Evolutionary conservation across 2,329 filamentous ascomycete genomes (phyloP), one percentile per base, ranked within the genome.

Genomic region (Aureobasidium sp.): DNA sequence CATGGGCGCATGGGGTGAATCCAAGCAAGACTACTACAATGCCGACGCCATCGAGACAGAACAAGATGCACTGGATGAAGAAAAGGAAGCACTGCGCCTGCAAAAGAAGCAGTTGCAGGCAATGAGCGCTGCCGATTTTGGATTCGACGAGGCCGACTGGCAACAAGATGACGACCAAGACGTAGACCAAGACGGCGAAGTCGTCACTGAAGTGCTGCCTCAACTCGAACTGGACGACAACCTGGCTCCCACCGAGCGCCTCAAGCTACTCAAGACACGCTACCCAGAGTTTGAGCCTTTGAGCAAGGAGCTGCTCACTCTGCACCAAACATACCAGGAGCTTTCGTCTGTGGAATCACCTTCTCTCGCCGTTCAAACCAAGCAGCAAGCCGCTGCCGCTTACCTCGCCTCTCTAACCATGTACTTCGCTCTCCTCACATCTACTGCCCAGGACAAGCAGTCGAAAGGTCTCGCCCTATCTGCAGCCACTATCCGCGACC

Each of bases 381-480:
- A 93, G 73, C 87, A 89, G 71, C 87, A 90, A 73, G 86, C 92
- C 12, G 79, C 96, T 42, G 87, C 90, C 5, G 90, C 91, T 64
- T 97, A 99, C 71, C 80, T 97, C 27, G 91, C 89, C 47, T 83
- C 90, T 1, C 80, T 99, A 67, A 87, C 89, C 53, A 92, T 96
- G 85, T 99, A 99, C 75, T 96, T 99, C 73, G 90, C 92, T 41
- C 83, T 97, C 39, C 78, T 99, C n/a, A 90, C 91, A 12, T 96
- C 91, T 0, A 87, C 90, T 0, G 82, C 87, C 2, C 81, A 86
- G 55, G 77, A 78, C 0, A 76, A 79, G 39, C 80, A 80, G 8
- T 74, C 78, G 0, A 66, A 70, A 7, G 75, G 77, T 13, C 81
- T 85, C 63, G 82, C 90, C 0, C 76, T 95, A 66, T 82, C 89